Evolutionary conservation across 1,284 basidiomycete genomes (phyloP), one percentile per base, ranked within the genome.

Genomic region (Boletus mariae): DNA sequence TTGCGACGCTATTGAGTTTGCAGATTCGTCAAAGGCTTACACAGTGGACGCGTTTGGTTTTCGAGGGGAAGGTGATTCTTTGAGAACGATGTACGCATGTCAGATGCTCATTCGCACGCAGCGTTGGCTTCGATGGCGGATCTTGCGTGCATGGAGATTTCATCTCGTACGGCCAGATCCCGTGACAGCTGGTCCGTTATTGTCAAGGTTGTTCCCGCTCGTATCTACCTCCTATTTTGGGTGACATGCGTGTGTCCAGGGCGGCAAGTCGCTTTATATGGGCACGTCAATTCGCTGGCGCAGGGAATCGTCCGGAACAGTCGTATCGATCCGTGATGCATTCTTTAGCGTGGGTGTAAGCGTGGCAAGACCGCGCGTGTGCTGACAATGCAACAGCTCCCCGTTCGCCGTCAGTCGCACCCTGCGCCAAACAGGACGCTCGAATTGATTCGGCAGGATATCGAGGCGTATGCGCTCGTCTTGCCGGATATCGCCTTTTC

Each of bases 81-180:
- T 7, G 15, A 23, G 13, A 34, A 44, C 20, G 17, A 34, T 23
- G 20, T n/a, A 31, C 12, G 31, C 46, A 46, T 57, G 54, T 45
- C 40, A 43, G 45, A 44, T 48, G 42, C 50, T 57, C 49, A 55
- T 38, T 47, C 17, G 35, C 43, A 20, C 40, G 23, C 56, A 92
- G 92, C 92, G 6, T 71, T 95, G 43, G 86, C 90, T n/a, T 93
- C 92, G 38, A 84, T 87, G 49, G 85, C 87, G 29, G 84, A 91
- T 63, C 73, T 85, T 29, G 83, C 74, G 34, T 91, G 83, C 59
- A 62, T 92, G 46, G 90, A 93, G 67, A 85, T 96, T 47, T 83
- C 83, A 28, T 91, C 92, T 2, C 80, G 88, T 7, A 84, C 85
- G 0, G 57, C 69, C 8, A 71, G 69, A 31, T 82, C 82, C 1